Evolutionary conservation across 176 grass and related monocot genomes (phyloP).

Genomic region (Miscanthus lutarioriparius): DNA sequence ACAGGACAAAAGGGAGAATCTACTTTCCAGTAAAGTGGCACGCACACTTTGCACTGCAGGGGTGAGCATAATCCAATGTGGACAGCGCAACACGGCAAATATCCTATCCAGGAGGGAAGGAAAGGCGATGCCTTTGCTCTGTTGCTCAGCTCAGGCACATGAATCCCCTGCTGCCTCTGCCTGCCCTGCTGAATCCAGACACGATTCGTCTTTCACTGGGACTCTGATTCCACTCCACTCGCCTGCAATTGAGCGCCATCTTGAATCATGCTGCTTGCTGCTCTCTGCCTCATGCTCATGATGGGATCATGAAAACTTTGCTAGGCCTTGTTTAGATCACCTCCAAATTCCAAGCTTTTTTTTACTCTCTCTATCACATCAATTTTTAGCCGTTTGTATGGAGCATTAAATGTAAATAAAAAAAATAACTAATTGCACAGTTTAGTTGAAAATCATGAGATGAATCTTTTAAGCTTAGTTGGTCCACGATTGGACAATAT

Average conservation of each 20-base stretch:
- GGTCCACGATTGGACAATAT: too few species aligned
- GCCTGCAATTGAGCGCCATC: not conserved
- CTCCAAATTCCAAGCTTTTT: too few species aligned
- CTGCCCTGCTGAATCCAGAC: not conserved
- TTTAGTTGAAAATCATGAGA: too few species aligned
- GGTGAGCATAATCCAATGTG: constrained; percentile 38
- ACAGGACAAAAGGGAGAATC: not conserved
- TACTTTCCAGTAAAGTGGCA: not conserved
- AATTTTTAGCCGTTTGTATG: too few species aligned
- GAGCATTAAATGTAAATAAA: too few species aligned
- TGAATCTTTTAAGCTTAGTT: too few species aligned
- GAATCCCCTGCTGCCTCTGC: not conserved
- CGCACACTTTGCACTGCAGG: not conserved
- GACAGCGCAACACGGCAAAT: not conserved
- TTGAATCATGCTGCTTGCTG: not conserved
- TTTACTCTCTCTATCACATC: too few species aligned
- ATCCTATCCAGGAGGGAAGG: not conserved
- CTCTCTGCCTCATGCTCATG: not conserved
- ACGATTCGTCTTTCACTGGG: not conserved
- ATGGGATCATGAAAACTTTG: not conserved
- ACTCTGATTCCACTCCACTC: not conserved
- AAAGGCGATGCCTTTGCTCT: not conserved
- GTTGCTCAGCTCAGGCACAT: constrained; percentile 7
- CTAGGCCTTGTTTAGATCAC: too few species aligned
- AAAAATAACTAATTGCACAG: too few species aligned